A percentile compares a stretch with the other conserved stretches of the same genome.
Conservation (phyloP, 1,284 basidiomycete genomes). For the Apiotrichum mycotoxinovorans region DNA sequence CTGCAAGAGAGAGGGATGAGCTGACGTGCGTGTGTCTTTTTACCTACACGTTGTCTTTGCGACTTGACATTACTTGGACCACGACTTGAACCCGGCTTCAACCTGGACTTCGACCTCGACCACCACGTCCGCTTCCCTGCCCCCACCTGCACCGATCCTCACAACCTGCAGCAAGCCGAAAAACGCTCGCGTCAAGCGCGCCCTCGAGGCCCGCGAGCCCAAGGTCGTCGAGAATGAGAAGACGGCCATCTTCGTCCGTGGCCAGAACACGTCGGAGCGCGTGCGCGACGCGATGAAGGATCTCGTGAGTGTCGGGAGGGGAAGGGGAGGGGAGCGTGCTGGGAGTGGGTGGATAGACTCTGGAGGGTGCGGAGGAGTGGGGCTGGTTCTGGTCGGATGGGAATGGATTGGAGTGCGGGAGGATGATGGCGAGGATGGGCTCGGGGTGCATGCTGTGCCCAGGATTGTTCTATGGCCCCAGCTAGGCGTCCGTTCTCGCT, state of each 20-base stretch:
- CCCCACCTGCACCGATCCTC: neutral
- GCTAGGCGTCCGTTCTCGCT: too few species aligned
- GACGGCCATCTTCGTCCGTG: constrained; percentile 83
- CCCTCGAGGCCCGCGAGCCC: constrained; percentile 77
- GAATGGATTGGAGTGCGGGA: too few species aligned
- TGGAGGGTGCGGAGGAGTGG: too few species aligned
- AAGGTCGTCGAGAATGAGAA: constrained; percentile 84
- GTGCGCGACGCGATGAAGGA: constrained; percentile 82
- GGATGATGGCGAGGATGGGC: too few species aligned
- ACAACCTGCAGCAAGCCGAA: constrained; percentile 74
- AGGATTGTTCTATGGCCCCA: too few species aligned
- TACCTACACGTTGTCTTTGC: too few species aligned
- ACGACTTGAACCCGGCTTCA: too few species aligned
- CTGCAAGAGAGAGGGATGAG: neutral
- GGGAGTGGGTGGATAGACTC: neutral
- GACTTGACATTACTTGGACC: too few species aligned
- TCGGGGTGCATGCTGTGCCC: too few species aligned
- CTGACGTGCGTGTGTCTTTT: too few species aligned
- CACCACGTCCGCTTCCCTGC: neutral
- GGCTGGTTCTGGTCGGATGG: too few species aligned
- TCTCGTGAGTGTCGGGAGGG: constrained; percentile 59
- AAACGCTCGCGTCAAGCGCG: constrained; percentile 96
- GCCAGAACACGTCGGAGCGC: constrained; percentile 76
- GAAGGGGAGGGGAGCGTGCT: neutral
- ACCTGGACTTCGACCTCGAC: neutral